Conservation (phyloP, 306 rosid genomes). For the Vigna reflexopilosa region DNA sequence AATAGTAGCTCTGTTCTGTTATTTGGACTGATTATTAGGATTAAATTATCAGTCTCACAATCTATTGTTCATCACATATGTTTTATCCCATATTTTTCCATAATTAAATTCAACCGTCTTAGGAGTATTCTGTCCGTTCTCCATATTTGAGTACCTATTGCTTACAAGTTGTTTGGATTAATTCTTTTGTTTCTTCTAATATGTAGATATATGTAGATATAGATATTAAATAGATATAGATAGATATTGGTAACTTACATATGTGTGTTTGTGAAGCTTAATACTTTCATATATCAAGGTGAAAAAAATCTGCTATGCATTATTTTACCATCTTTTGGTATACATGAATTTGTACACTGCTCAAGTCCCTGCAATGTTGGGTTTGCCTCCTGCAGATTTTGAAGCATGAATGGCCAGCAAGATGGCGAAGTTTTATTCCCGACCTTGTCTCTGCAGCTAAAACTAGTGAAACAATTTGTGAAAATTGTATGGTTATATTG, state of each 20-base stretch:
- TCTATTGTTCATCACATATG: background rate
- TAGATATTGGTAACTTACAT: too few relatives aligned
- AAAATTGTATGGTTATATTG: constrained; percentile 95
- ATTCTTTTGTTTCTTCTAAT: background rate
- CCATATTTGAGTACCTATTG: background rate
- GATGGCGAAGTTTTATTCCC: constrained; percentile 95
- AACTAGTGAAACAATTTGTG: constrained; percentile 95
- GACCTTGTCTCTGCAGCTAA: constrained; percentile 93
- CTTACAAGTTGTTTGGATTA: background rate
- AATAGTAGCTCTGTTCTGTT: constrained; percentile 10
- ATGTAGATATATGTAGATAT: too few relatives aligned
- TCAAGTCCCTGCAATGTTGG: constrained; percentile 26
- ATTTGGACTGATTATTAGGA: constrained; percentile 1
- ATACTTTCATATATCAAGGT: background rate
- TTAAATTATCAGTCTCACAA: background rate
- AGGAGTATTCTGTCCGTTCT: background rate
- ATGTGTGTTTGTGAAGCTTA: constrained; percentile 38
- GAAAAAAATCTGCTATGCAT: background rate
- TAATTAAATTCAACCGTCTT: background rate
- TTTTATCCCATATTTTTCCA: background rate
- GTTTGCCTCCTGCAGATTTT: constrained; percentile 67
- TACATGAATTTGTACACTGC: constrained; percentile 17
- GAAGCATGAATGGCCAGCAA: constrained; percentile 99
- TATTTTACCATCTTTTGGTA: constrained; percentile 4
- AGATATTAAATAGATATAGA: too few relatives aligned